These are phyloP conservation scores for Pezicula neosporulosa DNA, from an alignment of 2,329 filamentous ascomycete genomes.

Conservation along the genomic window DNA sequence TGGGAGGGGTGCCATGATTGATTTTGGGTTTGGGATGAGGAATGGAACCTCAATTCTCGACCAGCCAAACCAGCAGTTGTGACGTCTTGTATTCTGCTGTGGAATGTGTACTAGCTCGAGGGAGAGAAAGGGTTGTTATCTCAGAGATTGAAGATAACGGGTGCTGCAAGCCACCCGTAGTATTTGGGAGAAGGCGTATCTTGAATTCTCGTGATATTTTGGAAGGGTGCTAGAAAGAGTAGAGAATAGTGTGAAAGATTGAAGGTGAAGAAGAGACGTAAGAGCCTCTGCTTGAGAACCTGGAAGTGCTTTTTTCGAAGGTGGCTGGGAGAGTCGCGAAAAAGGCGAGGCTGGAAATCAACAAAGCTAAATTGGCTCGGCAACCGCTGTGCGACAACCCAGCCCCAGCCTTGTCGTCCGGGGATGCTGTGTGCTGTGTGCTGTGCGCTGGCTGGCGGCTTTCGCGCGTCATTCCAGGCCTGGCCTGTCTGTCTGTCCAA, in stretches of 20 bases:
- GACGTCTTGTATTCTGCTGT: not conserved
- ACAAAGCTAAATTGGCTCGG: not conserved
- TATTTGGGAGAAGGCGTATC: not conserved
- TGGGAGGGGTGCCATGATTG: constrained; percentile 24
- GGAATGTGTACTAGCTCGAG: not conserved
- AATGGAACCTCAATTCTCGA: constrained; percentile 1
- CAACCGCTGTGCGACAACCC: not conserved
- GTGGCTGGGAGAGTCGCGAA: constrained; percentile 3
- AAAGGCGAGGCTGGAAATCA: not conserved
- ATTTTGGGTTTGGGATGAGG: constrained; percentile 2
- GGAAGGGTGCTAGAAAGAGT: not conserved
- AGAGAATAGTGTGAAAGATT: not conserved
- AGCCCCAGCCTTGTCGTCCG: too few species aligned
- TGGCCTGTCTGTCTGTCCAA: too few species aligned
- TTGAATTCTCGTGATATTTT: not conserved
- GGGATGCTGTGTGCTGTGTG: too few species aligned
- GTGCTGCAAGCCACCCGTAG: not conserved
- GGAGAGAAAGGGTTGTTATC: not conserved
- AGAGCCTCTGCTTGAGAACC: not conserved
- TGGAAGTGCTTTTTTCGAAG: not conserved
- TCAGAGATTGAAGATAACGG: not conserved
- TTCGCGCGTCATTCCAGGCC: too few species aligned
- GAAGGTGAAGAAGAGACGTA: not conserved
- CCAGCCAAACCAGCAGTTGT: not conserved
- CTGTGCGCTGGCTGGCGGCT: too few species aligned